Base-by-base conservation (phyloP, 31 red algal genomes). In the Odonthalia washingtoniensis region DNA sequence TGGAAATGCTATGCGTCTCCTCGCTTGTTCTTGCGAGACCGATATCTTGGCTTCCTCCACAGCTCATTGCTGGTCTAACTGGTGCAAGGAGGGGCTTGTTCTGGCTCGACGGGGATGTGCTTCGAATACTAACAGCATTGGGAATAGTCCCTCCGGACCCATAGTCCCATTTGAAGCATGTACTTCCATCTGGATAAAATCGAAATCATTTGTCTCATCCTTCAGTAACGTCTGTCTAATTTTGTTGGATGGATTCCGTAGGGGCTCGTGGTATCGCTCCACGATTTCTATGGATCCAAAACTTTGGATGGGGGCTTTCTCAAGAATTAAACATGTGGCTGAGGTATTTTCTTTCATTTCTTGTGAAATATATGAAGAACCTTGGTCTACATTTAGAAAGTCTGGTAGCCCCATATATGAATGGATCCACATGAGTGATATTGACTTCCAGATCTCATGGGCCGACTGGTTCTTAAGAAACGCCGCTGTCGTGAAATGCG, bases 251-350 rank as follows among this genome's bases (percentile, higher is more conserved):
- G 80, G 62, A n/a, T 12, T 5, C 3, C 80, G 62, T 3, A 86
- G 66, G n/a, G 83, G 70, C 5, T 18, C 69, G 45, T 76, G 83
- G 65, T 86, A 86, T 32, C 83, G 72, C 64, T 86, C 83, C 5
- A 86, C 70, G 34, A 75, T 42, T 3, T 41, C 14, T 4, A 86
- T 74, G 3, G 70, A 61, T 3, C 33, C 43, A n/a, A 39, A 46
- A 53, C 37, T 46, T 37, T 75, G 41, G 64, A 74, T 46, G 27
- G 70, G 78, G 12, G 60, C 63, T n/a, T 70, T 82, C 61, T 6
- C 6, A 9, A 69, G 12, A 9, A 32, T 38, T 9, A 69, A 21
- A 32, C 33, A 18, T 31, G 21, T 26, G 28, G 38, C 6, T 31
- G 24, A 5, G 17, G 60, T 14, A 32, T 70, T 31, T 17, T n/a